phyloP scores from a whole-genome alignment of 73 alveolate genomes.

The Tetrahymena malaccensis region DNA sequence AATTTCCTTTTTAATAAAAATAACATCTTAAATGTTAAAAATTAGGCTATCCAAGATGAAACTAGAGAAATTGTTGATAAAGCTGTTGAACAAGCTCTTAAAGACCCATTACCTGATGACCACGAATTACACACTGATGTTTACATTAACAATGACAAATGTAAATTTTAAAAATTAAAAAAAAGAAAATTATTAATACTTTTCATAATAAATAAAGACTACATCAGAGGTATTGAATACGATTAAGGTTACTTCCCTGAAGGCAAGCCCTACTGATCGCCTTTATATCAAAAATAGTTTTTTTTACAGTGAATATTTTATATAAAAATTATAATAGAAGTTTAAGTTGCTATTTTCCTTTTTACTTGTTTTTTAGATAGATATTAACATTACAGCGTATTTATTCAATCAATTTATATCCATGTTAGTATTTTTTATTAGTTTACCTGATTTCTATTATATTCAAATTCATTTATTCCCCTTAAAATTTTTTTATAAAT shows the following conservation, averaged over 20 bases:
- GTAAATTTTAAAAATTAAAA: background rate
- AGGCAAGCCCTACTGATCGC: background rate
- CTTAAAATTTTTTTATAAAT: too few relatives aligned
- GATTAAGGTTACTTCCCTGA: background rate
- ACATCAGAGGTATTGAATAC: background rate
- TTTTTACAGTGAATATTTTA: background rate
- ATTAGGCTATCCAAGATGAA: conserved; percentile 52
- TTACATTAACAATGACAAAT: conserved; percentile 35
- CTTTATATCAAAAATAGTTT: background rate
- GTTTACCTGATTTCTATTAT: background rate
- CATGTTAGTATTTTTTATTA: background rate
- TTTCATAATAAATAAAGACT: background rate
- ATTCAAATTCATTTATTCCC: too few relatives aligned
- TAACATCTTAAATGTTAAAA: background rate
- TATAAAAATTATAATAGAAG: background rate
- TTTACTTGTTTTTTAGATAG: background rate
- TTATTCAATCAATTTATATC: background rate
- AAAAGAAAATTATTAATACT: background rate
- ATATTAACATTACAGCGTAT: background rate
- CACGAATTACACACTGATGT: conserved; percentile 56
- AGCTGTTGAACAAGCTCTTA: conserved; percentile 62
- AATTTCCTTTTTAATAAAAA: background rate
- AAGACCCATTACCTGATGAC: conserved; percentile 66
- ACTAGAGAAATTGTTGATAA: conserved; percentile 52
- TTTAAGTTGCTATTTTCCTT: background rate